phyloP scores from a whole-genome alignment of 192 early-diverging fungal genomes.

The Radiomyces spectabilis region DNA sequence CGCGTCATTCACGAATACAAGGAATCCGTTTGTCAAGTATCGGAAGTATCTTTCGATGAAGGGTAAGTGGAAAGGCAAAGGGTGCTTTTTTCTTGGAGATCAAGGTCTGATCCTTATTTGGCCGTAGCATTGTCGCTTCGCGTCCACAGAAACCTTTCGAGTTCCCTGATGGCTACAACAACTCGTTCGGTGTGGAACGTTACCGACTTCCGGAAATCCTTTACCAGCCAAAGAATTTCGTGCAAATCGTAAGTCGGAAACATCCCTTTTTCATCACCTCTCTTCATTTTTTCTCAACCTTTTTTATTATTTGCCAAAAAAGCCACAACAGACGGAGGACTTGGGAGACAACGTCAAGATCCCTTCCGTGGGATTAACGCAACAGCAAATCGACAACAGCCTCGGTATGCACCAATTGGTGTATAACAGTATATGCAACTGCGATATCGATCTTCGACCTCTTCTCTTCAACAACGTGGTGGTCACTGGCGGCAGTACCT shows the following conservation, averaged over 20 bases:
- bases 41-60: constrained; percentile 63
- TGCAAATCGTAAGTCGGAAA: constrained; percentile 28
- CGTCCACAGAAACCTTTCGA: constrained; percentile 85
- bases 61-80: constrained; percentile 32
- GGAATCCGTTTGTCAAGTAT: constrained; percentile 85
- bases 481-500: constrained; percentile 83
- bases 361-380: background rate
- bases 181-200: constrained; percentile 69
- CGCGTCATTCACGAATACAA: constrained; percentile 89
- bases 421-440: constrained; percentile 58
- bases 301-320: too few relatives aligned
- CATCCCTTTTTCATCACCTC: too few relatives aligned
- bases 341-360: background rate
- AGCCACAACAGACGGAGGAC: background rate
- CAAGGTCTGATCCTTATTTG: background rate
- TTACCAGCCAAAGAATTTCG: constrained; percentile 69
- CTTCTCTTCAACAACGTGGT: constrained; percentile 77
- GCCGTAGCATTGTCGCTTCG: constrained; percentile 34
- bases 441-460: constrained; percentile 85
- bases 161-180: constrained; percentile 92
- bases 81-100: background rate
- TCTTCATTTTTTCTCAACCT: too few relatives aligned
- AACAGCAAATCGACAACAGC: constrained; percentile 24
- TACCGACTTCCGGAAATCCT: constrained; percentile 81
- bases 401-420: constrained; percentile 70